These are phyloP conservation scores for Aspergillus sp. DNA, from an alignment of 2,329 filamentous ascomycete species.

Conservation along the genomic window DNA sequence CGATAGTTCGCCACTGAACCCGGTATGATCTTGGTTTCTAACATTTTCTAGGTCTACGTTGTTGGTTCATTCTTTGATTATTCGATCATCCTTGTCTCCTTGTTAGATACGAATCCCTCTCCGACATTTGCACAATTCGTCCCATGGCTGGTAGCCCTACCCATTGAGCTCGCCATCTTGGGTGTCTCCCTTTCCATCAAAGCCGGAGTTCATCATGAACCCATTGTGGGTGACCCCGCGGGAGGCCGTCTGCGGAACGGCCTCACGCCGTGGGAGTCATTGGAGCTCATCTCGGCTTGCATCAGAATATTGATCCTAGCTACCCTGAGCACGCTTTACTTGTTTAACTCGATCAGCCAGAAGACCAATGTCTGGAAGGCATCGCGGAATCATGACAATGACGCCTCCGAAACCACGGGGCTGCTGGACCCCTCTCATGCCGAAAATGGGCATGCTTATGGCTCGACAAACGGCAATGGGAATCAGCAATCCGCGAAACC, in stretches of 20 bases:
- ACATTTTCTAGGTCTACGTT: conserved; percentile 68
- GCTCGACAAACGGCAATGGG: conserved; percentile 42
- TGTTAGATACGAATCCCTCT: conserved; percentile 78
- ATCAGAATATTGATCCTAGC: conserved; percentile 66
- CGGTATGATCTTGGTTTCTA: conserved; percentile 2
- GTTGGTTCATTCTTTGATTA: conserved; percentile 84
- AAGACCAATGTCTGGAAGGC: conserved; percentile 36
- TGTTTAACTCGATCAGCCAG: conserved; percentile 47
- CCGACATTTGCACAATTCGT: conserved; percentile 77
- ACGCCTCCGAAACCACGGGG: conserved; percentile 41
- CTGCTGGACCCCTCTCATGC: conserved; percentile 38
- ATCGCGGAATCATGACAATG: conserved; percentile 31
- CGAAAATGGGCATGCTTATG: conserved; percentile 52
- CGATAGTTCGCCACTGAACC: too few species aligned
- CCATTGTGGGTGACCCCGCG: conserved; percentile 49
- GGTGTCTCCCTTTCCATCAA: conserved; percentile 67
- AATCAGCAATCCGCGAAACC: conserved; percentile 43
- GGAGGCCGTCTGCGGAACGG: conserved; percentile 41
- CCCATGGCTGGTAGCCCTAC: conserved; percentile 72
- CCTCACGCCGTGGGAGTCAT: conserved; percentile 42
- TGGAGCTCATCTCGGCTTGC: conserved; percentile 55
- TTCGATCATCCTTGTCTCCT: conserved; percentile 77
- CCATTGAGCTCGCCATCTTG: conserved; percentile 71
- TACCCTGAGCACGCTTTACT: conserved; percentile 60
- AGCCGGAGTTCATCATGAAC: conserved; percentile 63